These are phyloP conservation scores for Aspergillus nanangensis DNA, from an alignment of 495 filamentous ascomycete genomes.

Conservation along the genomic window DNA sequence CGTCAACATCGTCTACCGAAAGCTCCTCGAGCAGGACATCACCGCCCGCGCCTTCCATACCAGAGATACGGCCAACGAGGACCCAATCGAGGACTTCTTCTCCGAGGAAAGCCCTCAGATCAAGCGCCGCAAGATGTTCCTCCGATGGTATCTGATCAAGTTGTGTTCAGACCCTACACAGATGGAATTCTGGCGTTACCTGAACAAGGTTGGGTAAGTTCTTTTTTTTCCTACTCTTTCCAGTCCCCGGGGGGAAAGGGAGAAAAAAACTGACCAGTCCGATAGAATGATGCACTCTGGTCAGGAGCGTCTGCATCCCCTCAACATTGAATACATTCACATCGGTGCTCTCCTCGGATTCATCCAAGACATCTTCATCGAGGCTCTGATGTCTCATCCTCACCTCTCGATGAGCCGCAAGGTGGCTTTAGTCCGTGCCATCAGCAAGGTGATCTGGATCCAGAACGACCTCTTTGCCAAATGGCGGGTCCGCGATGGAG, in stretches of 20 bases:
- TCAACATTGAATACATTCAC: conserved; percentile 75
- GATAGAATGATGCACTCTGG: conserved; percentile 65
- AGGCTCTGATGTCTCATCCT: conserved; percentile 69
- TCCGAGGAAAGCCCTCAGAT: conserved; percentile 66
- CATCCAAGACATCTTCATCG: conserved; percentile 69
- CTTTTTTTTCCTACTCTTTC: background rate
- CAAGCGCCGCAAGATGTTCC: conserved; percentile 69
- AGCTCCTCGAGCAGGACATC: conserved; percentile 70
- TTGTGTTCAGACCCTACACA: conserved; percentile 65
- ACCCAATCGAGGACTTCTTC: conserved; percentile 54
- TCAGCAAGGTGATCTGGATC: conserved; percentile 63
- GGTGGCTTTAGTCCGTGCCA: conserved; percentile 61
- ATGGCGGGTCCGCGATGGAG: conserved; percentile 68
- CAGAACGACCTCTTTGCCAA: conserved; percentile 77
- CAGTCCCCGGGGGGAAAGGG: background rate
- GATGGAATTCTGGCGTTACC: conserved; percentile 74
- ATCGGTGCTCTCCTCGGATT: conserved; percentile 63
- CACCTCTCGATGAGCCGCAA: conserved; percentile 58
- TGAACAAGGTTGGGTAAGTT: conserved; percentile 67
- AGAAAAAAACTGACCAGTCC: conserved; percentile 5
- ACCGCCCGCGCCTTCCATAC: conserved; percentile 68
- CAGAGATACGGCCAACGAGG: conserved; percentile 58
- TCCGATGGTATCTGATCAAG: conserved; percentile 65
- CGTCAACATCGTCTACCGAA: conserved; percentile 71
- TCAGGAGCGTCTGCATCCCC: conserved; percentile 54